Conservation (phyloP, 306 rosid genomes). For the Oxytropis ochrocephala region DNA sequence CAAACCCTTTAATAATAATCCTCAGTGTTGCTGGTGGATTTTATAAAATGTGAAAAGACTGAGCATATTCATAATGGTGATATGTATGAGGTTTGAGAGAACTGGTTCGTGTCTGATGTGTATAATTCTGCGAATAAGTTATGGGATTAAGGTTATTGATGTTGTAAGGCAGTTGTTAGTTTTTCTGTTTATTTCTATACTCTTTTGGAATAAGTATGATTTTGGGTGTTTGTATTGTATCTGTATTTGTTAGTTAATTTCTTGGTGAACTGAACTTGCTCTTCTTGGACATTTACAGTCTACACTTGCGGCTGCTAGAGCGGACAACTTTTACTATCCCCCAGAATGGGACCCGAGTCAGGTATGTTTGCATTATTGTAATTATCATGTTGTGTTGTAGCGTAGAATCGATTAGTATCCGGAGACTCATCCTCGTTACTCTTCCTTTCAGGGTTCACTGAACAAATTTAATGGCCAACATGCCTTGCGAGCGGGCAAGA, state of each 20-base stretch:
- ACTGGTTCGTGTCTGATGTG: background rate
- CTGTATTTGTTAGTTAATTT: background rate
- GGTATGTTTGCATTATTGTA: conserved; percentile 29
- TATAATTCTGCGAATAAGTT: background rate
- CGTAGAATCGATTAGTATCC: background rate
- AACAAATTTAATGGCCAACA: conserved; percentile 89
- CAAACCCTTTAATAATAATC: background rate
- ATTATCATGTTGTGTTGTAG: background rate
- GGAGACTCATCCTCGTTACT: conserved; percentile 4
- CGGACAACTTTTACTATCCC: conserved; percentile 86
- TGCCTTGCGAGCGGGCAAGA: conserved; percentile 82
- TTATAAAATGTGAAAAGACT: background rate
- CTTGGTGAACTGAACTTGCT: conserved; percentile 15
- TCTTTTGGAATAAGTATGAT: background rate
- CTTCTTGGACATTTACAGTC: conserved; percentile 54
- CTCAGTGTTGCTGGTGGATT: background rate
- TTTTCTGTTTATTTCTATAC: background rate
- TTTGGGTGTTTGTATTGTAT: background rate
- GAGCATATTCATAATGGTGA: background rate
- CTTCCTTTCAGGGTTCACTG: conserved; percentile 56
- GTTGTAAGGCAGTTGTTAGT: background rate
- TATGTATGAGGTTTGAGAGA: background rate
- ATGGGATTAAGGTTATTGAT: background rate
- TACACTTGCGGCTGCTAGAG: conserved; percentile 88
- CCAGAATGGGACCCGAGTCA: conserved; percentile 91